Evolutionary conservation across 148 eudicot genomes (phyloP), one percentile per base, ranked within the genome.

Genomic region (Diospyros kaki): DNA sequence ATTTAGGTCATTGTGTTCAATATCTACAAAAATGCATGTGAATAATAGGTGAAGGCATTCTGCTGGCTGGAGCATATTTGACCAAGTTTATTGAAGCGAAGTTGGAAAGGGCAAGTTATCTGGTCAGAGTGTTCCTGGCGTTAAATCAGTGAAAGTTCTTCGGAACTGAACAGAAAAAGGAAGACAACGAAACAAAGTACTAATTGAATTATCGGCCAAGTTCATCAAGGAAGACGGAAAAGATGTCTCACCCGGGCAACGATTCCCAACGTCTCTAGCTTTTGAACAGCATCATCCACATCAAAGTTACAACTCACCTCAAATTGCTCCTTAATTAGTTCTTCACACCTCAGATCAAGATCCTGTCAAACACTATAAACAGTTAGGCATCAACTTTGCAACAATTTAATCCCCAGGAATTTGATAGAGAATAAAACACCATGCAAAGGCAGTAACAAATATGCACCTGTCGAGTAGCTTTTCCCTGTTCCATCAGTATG

Each of bases 401-500:
- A 56, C 13, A 10, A 56, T 6, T 15, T 15, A 6, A 56, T 56
- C 60, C 2, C 15, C 39, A 14, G 18, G 12, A 2, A 44, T 10
- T 45, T 8, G 13, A 5, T 44, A 39, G 38, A 38, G 12, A 15
- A 44, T 9, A 66, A 17, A 15, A 18, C 44, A 10, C 9, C 9
- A 15, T 44, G 53, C 9, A 50, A 2, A 3, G 40, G 48, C 40
- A 64, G 7, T 11, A 45, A 11, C n/a, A 46, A 39, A 39, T 13
- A 7, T 6, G 3, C 79, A 93, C 94, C 93, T 93, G 82, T 74
- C 81, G 71, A 69, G 96, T 87, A 67, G 88, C 87, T 81, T 93
- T 91, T 50, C 98, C 98, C 82, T 87, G 91, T 83, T 93, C 96
- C 96, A 93, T 91, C 87, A 93, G 77, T 78, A 93, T 91, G 75